phyloP scores from a whole-genome alignment of 208 protist genomes.

The Hexamita inflata region DNA sequence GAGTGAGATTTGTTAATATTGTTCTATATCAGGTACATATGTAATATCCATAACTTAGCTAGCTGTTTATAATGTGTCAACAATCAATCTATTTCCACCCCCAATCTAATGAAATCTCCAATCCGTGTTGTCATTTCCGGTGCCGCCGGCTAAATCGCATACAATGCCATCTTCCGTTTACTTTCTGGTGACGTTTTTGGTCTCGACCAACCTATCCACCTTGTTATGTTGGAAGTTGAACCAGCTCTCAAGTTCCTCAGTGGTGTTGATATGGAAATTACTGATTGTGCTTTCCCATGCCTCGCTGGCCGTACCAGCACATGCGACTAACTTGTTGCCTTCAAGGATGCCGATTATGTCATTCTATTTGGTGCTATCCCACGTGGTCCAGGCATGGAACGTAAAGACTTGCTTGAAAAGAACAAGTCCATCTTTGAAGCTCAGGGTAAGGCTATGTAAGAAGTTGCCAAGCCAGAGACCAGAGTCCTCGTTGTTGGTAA shows the following conservation, averaged over 20 bases:
- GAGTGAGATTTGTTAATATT: too few species aligned
- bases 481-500: conserved; percentile 46
- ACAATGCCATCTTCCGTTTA: conserved; percentile 43
- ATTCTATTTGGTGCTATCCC: conserved; percentile 42
- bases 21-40: too few species aligned
- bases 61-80: too few species aligned
- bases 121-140: conserved; percentile 33
- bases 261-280: conserved; percentile 69
- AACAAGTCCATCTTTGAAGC: conserved; percentile 40
- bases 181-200: conserved; percentile 40
- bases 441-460: conserved; percentile 28
- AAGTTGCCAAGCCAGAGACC: conserved; percentile 25
- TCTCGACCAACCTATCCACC: conserved; percentile 43
- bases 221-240: conserved; percentile 58
- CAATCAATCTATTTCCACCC: too few species aligned
- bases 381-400: conserved; percentile 38
- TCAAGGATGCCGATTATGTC: conserved; percentile 55
- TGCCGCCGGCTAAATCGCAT: conserved; percentile 56
- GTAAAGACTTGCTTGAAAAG: conserved; percentile 34
- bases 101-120: conserved; percentile 23
- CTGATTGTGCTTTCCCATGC: conserved; percentile 71
- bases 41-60: too few species aligned
- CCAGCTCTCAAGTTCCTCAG: conserved; percentile 53
- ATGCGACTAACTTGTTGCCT: conserved; percentile 57
- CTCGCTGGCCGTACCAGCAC: conserved; percentile 60